Conservation (phyloP, 75 land plant species). For the Sequoiadendron giganteum region DNA sequence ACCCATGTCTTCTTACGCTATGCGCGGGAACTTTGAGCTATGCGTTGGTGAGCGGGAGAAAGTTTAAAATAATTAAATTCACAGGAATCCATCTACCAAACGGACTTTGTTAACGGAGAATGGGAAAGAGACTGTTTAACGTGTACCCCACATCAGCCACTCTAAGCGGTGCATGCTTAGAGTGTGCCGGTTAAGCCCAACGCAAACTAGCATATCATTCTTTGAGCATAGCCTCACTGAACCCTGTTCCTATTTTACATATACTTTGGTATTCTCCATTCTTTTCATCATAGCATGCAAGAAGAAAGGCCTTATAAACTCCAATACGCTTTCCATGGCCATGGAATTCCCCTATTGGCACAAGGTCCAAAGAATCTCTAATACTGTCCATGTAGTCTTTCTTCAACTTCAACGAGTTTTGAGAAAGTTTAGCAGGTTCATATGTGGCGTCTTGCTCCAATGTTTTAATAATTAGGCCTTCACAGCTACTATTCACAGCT, state of each 20-base stretch:
- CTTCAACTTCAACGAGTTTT: slow-evolving; percentile 96
- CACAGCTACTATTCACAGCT: slow-evolving; percentile 84
- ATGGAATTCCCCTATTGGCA: slow-evolving; percentile 96
- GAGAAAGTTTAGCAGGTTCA: slow-evolving; percentile 95
- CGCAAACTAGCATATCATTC: slow-evolving; percentile 90
- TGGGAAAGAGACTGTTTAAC: too few species aligned
- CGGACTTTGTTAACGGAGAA: too few species aligned
- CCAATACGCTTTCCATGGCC: slow-evolving; percentile 97
- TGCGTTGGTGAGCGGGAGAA: too few species aligned
- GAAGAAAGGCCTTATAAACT: slow-evolving; percentile 94
- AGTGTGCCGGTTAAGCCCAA: too few species aligned
- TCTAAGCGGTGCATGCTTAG: too few species aligned
- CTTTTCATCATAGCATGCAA: slow-evolving; percentile 89
- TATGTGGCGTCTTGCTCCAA: slow-evolving; percentile 91
- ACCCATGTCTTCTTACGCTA: too few species aligned
- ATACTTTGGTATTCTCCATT: slow-evolving; percentile 95
- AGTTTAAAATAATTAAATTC: too few species aligned
- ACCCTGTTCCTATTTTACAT: slow-evolving; percentile 98
- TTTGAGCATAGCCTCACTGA: slow-evolving; percentile 85
- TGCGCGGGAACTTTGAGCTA: too few species aligned
- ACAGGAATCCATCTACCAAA: too few species aligned
- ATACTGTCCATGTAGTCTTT: slow-evolving; percentile 98
- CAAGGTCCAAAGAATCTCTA: slow-evolving; percentile 96
- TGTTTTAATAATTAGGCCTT: slow-evolving; percentile 97
- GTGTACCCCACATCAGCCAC: too few species aligned